Evolutionary conservation across 129 eudicot genomes (phyloP).

Genomic region (Escallonia rubra): DNA sequence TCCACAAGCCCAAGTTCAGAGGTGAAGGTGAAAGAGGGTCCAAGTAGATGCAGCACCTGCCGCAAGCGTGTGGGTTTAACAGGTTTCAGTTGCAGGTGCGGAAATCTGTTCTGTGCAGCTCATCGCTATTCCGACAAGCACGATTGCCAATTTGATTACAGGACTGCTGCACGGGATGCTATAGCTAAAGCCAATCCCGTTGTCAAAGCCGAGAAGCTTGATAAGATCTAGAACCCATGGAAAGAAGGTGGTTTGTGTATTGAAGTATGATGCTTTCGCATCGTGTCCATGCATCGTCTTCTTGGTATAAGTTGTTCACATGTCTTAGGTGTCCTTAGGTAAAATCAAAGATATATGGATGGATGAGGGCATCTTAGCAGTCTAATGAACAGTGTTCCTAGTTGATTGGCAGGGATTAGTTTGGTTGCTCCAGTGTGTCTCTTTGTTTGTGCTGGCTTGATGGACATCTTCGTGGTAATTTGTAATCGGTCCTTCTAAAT

Average conservation of each 20-base stretch:
- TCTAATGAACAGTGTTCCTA: no score
- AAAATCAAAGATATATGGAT: not conserved
- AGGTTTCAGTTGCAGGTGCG: slow-evolving; percentile 66
- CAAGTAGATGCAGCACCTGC: slow-evolving; percentile 53
- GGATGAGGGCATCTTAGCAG: no score
- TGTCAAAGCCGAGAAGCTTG: slow-evolving; percentile 68
- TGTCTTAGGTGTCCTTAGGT: not conserved
- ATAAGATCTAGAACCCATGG: slow-evolving; percentile 36
- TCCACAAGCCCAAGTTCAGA: slow-evolving; percentile 27
- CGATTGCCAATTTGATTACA: slow-evolving; percentile 62
- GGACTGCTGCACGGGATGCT: slow-evolving; percentile 51
- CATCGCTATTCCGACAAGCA: slow-evolving; percentile 77
- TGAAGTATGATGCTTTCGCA: not conserved
- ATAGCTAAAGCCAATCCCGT: slow-evolving; percentile 72
- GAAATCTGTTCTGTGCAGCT: slow-evolving; percentile 57
- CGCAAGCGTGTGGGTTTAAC: slow-evolving; percentile 69
- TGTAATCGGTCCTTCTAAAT: no score
- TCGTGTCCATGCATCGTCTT: not conserved
- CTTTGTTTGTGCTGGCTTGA: no score
- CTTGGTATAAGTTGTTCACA: slow-evolving; percentile 10
- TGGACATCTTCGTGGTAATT: no score
- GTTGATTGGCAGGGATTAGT: no score
- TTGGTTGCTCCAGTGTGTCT: no score
- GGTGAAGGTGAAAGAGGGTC: slow-evolving; percentile 46
- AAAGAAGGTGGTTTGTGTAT: not conserved